Evolutionary conservation across 2,329 filamentous ascomycete species (phyloP).

Genomic region (Calonectria pseudoturangicola): DNA sequence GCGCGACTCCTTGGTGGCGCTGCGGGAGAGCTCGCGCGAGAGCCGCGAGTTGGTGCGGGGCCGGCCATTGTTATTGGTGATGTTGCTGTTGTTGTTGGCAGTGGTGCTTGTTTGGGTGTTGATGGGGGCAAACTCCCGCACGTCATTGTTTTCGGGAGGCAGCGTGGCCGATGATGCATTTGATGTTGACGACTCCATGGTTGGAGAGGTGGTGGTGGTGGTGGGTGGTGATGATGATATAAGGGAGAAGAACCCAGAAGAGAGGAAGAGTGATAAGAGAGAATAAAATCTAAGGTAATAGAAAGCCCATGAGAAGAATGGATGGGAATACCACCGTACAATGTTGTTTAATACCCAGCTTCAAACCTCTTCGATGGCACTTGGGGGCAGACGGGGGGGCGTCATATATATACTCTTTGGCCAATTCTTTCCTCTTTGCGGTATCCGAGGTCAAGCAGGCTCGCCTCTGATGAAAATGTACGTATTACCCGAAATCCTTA

Average conservation of each 20-base stretch:
- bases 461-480: not conserved
- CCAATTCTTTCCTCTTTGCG: not conserved
- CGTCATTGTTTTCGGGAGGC: constrained; percentile 27
- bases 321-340: not conserved
- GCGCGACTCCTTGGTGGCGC: constrained; percentile 61
- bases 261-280: not conserved
- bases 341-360: not conserved
- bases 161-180: constrained; percentile 39
- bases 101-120: constrained; percentile 45
- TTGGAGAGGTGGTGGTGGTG: not conserved
- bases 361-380: not conserved
- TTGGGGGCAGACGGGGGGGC: constrained; percentile 1
- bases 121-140: constrained; percentile 48
- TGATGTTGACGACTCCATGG: constrained; percentile 34
- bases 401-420: constrained; percentile 40
- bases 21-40: constrained; percentile 49
- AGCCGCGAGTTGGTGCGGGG: constrained; percentile 49
- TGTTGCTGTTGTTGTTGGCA: constrained; percentile 27
- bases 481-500: constrained; percentile 29
- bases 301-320: not conserved
- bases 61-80: constrained; percentile 43
- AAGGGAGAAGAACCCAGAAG: too few relatives aligned
- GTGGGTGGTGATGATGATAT: not conserved
- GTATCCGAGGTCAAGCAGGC: constrained; percentile 27
- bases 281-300: constrained; percentile 4